Base-by-base conservation (phyloP, 2,329 filamentous ascomycete genomes). In the Pseudocercospora musae region DNA sequence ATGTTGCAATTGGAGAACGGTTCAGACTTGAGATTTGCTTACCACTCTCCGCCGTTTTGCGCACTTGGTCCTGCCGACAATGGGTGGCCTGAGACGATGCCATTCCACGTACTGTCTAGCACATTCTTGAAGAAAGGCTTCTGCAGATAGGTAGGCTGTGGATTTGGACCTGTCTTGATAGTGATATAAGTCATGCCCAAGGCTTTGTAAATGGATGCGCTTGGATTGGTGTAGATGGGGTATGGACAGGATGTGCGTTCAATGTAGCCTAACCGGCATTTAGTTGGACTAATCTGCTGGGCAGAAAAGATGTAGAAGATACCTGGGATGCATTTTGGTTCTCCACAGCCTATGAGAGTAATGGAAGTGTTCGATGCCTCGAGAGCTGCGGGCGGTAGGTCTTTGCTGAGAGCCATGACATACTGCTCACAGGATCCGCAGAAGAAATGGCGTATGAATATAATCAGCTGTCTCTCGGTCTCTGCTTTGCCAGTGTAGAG, bases 361-460 rank as follows among this genome's bases (percentile, higher is more conserved):
- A 76, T 68, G 8, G 61, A 67, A 13, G 68, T 73, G 13, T 68
- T 62, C 27, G 66, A 63, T 20, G 68, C 42, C 29, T 68, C 54
- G n/a, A 70, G 65, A 10, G 40, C 44, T 11, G 54, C 44, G 10
- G 69, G 67, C 2, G 72, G 67, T 1, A 76, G 66, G 18, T 68
- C 59, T 13, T 59, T 60, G 25, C 65, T 62, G 5, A 76, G 68
- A 13, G 72, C 67, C 57, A 67, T 66, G 49, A 75, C 62, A 61
- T 75, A 76, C 61, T 72, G 69, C 64, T 76, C 72, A 65, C 74
- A 76, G 59, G 69, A 68, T 70, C 75, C 76, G 65, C 76, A 78
- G 71, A 72, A 77, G 69, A 77, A 78, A 65, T 78, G 76, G 40
- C 76, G 71, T 31, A 78, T 71, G 68, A 78, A 78, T 54, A 77